Evolutionary conservation across 129 eudicot species (phyloP).

Genomic region (Chrysanthemum seticuspe): DNA sequence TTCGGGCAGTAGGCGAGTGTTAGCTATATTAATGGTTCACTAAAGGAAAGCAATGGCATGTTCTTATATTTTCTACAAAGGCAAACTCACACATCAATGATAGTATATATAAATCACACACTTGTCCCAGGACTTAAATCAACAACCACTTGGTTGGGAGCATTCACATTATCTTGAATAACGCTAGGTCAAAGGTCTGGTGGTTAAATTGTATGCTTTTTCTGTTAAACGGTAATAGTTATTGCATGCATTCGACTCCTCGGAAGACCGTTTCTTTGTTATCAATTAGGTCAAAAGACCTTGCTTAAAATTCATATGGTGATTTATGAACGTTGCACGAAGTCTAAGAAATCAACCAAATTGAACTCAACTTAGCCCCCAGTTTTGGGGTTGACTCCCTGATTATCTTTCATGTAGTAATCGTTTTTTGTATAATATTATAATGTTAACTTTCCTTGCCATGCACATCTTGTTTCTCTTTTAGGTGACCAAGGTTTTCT

Average conservation of each 20-base stretch:
- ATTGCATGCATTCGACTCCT: background rate
- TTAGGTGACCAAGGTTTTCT: constrained; percentile 99
- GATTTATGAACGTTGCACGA: background rate
- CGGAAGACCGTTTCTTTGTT: constrained; percentile 8
- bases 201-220: background rate
- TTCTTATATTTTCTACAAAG: background rate
- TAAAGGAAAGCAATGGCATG: background rate
- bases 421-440: background rate
- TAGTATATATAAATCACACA: background rate
- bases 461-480: constrained; percentile 13
- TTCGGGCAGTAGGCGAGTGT: background rate
- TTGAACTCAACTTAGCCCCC: background rate
- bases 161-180: too few relatives aligned
- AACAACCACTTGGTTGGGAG: too few relatives aligned
- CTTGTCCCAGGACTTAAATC: too few relatives aligned
- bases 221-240: background rate
- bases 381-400: constrained; percentile 5
- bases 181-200: too few relatives aligned
- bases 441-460: background rate
- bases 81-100: too few relatives aligned
- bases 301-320: constrained; percentile 5
- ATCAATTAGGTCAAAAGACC: background rate
- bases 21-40: constrained; percentile 1
- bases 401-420: background rate
- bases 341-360: too few relatives aligned